Evolutionary conservation across 352 stramenopile species (phyloP).

Genomic region (Globisporangium parvum): DNA sequence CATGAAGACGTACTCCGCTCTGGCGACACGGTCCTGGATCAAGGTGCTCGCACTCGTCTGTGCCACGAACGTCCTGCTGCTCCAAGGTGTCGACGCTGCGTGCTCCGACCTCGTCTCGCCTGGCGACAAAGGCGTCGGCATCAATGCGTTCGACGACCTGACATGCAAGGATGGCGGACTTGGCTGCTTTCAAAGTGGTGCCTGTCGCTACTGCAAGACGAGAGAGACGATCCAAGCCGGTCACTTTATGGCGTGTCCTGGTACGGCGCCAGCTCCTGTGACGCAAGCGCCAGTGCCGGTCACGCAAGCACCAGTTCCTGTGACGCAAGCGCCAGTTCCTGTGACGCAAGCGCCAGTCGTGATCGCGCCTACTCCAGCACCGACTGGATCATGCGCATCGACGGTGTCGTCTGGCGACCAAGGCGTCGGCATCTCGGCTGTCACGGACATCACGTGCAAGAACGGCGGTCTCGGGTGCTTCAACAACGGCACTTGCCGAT

Average conservation of each 20-base stretch:
- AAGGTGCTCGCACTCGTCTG: slow-evolving; percentile 8
- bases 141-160: slow-evolving; percentile 7
- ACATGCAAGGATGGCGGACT: slow-evolving; percentile 16
- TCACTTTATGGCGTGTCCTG: slow-evolving; percentile 10
- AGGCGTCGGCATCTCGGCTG: slow-evolving; percentile 6
- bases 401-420: slow-evolving; percentile 3
- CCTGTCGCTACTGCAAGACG: slow-evolving; percentile 23
- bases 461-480: slow-evolving; percentile 20
- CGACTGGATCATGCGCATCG: neutral
- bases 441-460: slow-evolving; percentile 10
- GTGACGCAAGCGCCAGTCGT: neutral
- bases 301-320: neutral
- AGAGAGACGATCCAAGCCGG: slow-evolving; percentile 11
- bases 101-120: slow-evolving; percentile 1
- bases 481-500: slow-evolving; percentile 11
- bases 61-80: neutral
- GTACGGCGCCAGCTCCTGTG: neutral
- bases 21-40: slow-evolving; percentile 4
- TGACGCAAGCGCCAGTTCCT: neutral
- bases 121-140: slow-evolving; percentile 8
- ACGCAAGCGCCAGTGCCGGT: neutral
- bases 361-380: neutral
- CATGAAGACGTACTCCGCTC: slow-evolving; percentile 6
- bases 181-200: slow-evolving; percentile 11
- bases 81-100: slow-evolving; percentile 1